These are phyloP conservation scores for Botrytis sinoallii DNA, from an alignment of 2,329 filamentous ascomycete genomes.

Conservation along the genomic window DNA sequence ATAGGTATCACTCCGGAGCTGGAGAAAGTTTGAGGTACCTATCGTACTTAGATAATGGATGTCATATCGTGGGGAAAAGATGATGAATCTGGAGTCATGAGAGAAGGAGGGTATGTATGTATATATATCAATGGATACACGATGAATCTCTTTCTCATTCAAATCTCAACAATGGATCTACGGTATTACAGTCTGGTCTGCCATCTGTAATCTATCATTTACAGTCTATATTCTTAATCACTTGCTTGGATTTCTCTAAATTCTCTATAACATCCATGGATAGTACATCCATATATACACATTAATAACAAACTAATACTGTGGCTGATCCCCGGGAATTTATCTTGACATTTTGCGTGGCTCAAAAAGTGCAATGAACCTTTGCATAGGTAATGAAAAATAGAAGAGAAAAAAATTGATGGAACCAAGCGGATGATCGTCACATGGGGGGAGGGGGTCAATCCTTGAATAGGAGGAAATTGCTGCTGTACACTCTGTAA, in stretches of 20 bases:
- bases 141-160: not conserved
- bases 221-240: not conserved
- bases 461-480: conserved; percentile 14
- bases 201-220: not conserved
- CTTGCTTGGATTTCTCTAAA: not conserved
- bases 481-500: not conserved
- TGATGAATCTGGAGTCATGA: not conserved
- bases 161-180: not conserved
- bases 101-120: not conserved
- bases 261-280: not conserved
- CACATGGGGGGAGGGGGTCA: conserved; percentile 5
- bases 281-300: not conserved
- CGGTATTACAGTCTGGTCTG: too few relatives aligned
- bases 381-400: too few relatives aligned
- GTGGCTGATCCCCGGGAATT: not conserved
- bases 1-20: not conserved
- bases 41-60: not conserved
- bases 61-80: conserved; percentile 1
- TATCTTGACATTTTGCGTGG: not conserved
- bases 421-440: conserved; percentile 15
- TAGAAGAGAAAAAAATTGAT: not conserved
- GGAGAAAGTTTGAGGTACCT: not conserved
- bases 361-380: not conserved
- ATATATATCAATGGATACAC: not conserved
- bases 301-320: not conserved